Conservation (phyloP, 176 grass and related monocot species). For the Calamus simplicifolius region DNA sequence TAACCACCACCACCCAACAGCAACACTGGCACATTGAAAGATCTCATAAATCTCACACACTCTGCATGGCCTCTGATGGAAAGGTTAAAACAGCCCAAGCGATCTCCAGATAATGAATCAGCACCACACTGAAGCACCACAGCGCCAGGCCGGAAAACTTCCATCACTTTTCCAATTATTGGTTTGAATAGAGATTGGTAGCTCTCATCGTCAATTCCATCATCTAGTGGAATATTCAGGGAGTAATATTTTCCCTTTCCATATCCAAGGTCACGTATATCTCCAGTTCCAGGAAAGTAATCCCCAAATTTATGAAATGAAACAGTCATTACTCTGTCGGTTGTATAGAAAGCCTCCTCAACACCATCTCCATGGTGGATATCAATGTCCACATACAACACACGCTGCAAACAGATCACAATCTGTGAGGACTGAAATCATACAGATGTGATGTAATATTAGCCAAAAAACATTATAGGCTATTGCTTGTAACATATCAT, state of each 20-base stretch:
- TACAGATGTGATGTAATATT: no score
- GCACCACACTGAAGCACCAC: slow-evolving; percentile 92
- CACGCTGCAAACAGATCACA: slow-evolving; percentile 39
- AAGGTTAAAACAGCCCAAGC: slow-evolving; percentile 86
- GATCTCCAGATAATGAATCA: slow-evolving; percentile 81
- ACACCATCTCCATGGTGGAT: slow-evolving; percentile 91
- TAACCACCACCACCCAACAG: slow-evolving; percentile 91
- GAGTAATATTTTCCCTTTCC: slow-evolving; percentile 82
- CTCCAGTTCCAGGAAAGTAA: slow-evolving; percentile 84
- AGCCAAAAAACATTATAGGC: no score
- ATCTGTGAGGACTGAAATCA: no score
- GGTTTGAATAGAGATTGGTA: slow-evolving; percentile 91
- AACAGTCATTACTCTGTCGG: slow-evolving; percentile 87
- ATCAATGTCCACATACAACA: slow-evolving; percentile 86
- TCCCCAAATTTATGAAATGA: slow-evolving; percentile 94
- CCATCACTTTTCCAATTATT: slow-evolving; percentile 80
- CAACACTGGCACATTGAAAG: slow-evolving; percentile 86
- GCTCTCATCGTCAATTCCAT: slow-evolving; percentile 89
- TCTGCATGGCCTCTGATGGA: slow-evolving; percentile 81
- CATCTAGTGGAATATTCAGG: slow-evolving; percentile 74
- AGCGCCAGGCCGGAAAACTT: slow-evolving; percentile 66
- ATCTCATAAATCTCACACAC: slow-evolving; percentile 88
- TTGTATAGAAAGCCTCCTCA: slow-evolving; percentile 90
- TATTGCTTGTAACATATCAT: no score
- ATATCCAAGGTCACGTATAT: slow-evolving; percentile 62